phyloP scores from a whole-genome alignment of 352 stramenopile genomes.

The Globisporangium heterothallicum region DNA sequence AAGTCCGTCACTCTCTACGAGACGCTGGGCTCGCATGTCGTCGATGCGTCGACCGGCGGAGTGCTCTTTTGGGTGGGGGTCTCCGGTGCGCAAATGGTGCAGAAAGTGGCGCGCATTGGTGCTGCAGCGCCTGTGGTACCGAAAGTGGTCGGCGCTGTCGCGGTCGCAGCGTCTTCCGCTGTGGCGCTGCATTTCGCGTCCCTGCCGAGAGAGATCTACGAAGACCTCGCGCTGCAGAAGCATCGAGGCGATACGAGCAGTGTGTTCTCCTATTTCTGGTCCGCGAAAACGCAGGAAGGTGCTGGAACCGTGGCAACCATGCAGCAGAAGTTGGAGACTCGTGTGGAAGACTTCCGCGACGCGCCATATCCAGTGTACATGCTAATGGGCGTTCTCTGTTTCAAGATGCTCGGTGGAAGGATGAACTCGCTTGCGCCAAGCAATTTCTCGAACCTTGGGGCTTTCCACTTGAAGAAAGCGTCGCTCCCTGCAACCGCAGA shows the following conservation, averaged over 20 bases:
- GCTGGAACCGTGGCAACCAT: not conserved
- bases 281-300: not conserved
- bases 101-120: conserved; percentile 39
- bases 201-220: conserved; percentile 35
- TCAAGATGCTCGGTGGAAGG: conserved; percentile 67
- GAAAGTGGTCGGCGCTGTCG: conserved; percentile 27
- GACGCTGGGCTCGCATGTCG: conserved; percentile 26
- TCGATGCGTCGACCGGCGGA: conserved; percentile 46
- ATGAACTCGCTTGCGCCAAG: conserved; percentile 71
- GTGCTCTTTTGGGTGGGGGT: conserved; percentile 42
- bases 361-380: conserved; percentile 62
- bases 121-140: conserved; percentile 43
- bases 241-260: conserved; percentile 6
- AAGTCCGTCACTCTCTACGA: conserved; percentile 41
- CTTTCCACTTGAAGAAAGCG: conserved; percentile 72
- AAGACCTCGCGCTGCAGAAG: conserved; percentile 20
- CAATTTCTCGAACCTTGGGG: conserved; percentile 64
- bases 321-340: conserved; percentile 24
- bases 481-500: conserved; percentile 68
- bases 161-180: conserved; percentile 44
- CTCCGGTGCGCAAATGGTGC: conserved; percentile 35
- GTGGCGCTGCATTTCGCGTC: conserved; percentile 46
- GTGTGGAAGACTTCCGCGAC: conserved; percentile 31
- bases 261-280: conserved; percentile 8
- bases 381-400: conserved; percentile 69